Conservation (phyloP, 306 rosid species). For the Dalbergia cochinchinensis region DNA sequence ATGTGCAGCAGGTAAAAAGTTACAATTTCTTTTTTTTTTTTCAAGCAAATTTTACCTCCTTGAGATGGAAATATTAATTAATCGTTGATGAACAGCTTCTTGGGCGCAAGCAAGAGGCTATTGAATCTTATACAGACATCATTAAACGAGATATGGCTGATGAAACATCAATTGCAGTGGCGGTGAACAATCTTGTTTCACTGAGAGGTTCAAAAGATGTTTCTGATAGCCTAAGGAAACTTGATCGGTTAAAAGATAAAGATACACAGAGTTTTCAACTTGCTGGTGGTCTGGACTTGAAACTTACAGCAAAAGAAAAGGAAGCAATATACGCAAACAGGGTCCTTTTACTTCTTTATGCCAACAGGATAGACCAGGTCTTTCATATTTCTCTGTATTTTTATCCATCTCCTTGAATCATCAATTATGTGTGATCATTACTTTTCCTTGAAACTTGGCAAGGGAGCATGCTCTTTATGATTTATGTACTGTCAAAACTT, state of each 20-base stretch:
- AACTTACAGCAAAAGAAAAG: constrained; percentile 75
- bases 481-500: constrained; percentile 31
- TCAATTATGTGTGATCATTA: constrained; percentile 11
- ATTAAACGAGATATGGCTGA: constrained; percentile 84
- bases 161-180: constrained; percentile 88
- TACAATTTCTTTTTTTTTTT: constrained; percentile 5
- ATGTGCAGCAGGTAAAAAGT: constrained; percentile 82
- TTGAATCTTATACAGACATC: constrained; percentile 67
- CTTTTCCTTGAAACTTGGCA: constrained; percentile 14
- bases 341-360: constrained; percentile 88
- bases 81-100: constrained; percentile 73
- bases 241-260: constrained; percentile 87
- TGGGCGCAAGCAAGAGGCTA: constrained; percentile 78
- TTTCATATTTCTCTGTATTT: constrained; percentile 31
- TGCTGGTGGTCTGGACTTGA: constrained; percentile 73
- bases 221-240: constrained; percentile 91
- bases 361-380: constrained; percentile 94
- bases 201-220: constrained; percentile 91
- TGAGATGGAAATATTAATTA: constrained; percentile 44
- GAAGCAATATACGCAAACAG: constrained; percentile 87
- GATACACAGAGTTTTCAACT: constrained; percentile 76
- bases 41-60: constrained; percentile 30
- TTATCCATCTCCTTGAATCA: constrained; percentile 13
- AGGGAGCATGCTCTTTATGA: constrained; percentile 43
- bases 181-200: constrained; percentile 85